Conservation (phyloP, 148 eudicot genomes). For the Spergularia bocconei region DNA sequence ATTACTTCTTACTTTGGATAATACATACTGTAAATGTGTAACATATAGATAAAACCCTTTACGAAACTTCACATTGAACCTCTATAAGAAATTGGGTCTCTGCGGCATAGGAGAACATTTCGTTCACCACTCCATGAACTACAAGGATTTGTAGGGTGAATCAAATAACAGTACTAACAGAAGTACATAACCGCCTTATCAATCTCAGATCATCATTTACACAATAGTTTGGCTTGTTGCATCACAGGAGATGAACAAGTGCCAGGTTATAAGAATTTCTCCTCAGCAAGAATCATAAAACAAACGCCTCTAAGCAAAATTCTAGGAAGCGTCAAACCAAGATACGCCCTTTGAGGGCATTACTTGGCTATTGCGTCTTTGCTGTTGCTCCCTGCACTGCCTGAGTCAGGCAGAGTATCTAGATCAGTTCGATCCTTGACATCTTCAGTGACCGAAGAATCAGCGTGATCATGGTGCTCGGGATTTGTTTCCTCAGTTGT, state of each 20-base stretch:
- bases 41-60: neutral
- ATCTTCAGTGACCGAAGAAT: constrained; percentile 45
- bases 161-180: neutral
- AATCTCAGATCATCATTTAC: constrained; percentile 1
- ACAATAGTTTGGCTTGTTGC: constrained; percentile 9
- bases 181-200: neutral
- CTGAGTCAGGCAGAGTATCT: constrained; percentile 50
- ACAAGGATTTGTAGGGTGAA: neutral
- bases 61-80: too few species aligned
- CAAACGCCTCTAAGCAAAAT: neutral
- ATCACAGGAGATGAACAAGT: constrained; percentile 19
- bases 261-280: constrained; percentile 7
- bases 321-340: neutral
- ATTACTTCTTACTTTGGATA: neutral
- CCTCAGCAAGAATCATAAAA: neutral
- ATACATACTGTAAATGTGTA: constrained; percentile 12
- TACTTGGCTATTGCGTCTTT: constrained; percentile 47
- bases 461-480: constrained; percentile 32
- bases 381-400: constrained; percentile 35
- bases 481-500: constrained; percentile 20
- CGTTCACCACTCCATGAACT: too few species aligned
- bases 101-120: too few species aligned
- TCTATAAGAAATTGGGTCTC: too few species aligned
- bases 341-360: neutral
- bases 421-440: constrained; percentile 56